Evolutionary conservation across 139 green algal species (phyloP).

Genomic region (Desmodesmus armatus): DNA sequence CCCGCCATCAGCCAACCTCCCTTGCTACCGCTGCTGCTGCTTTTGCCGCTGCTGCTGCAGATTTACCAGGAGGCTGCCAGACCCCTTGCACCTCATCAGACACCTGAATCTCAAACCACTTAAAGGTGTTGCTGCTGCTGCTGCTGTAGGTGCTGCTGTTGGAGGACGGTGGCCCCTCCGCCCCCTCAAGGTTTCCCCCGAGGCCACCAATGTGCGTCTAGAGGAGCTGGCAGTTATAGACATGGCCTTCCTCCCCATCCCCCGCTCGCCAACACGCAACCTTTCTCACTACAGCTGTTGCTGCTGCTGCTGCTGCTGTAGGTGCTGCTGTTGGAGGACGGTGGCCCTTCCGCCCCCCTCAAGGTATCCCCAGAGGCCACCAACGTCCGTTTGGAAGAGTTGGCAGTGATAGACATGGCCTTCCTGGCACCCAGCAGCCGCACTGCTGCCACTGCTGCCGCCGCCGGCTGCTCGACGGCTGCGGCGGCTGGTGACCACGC

Average conservation of each 20-base stretch:
- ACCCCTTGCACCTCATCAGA: too few species aligned
- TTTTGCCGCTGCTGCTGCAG: constrained; percentile 1
- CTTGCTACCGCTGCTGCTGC: neutral
- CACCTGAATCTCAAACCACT: too few species aligned
- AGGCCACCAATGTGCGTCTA: constrained; percentile 92
- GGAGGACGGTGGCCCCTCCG: neutral
- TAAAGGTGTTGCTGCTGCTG: too few species aligned
- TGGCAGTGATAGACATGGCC: constrained; percentile 85
- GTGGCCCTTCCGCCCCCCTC: neutral
- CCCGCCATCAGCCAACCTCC: constrained; percentile 31
- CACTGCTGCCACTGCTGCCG: neutral
- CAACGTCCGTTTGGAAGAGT: constrained; percentile 91
- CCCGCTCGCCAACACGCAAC: too few species aligned
- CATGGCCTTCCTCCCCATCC: constrained; percentile 88
- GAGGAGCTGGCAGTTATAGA: constrained; percentile 90
- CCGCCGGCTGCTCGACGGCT: neutral
- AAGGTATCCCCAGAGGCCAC: constrained; percentile 83
- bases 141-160: constrained; percentile 8
- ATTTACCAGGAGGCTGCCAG: too few species aligned
- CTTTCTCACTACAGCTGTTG: too few species aligned
- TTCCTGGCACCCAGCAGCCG: constrained; percentile 73
- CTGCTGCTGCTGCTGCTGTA: neutral
- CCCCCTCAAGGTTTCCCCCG: constrained; percentile 64
- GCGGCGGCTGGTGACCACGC: constrained; percentile 50
- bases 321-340: constrained; percentile 21